These are phyloP conservation scores for Septoria linicola DNA, from an alignment of 2,329 filamentous ascomycete species.

Conservation along the genomic window DNA sequence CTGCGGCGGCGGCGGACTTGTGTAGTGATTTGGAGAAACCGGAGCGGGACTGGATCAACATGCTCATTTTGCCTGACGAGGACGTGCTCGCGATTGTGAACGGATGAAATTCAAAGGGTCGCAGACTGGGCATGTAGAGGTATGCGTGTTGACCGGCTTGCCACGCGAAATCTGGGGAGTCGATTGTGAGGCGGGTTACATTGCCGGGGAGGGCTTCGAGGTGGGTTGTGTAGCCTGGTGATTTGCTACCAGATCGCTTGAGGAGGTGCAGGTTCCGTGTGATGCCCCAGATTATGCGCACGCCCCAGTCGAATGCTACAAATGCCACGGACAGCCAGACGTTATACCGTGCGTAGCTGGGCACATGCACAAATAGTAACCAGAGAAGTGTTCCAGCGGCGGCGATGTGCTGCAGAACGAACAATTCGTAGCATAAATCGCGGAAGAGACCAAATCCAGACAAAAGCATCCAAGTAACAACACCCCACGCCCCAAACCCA, in stretches of 20 bases:
- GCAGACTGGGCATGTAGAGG: constrained; percentile 55
- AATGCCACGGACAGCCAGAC: constrained; percentile 35
- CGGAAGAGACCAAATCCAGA: constrained; percentile 53
- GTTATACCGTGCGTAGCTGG: constrained; percentile 35
- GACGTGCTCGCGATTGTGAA: constrained; percentile 55
- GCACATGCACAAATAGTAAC: constrained; percentile 52
- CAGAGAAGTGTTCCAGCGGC: constrained; percentile 51
- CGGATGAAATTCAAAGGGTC: constrained; percentile 61
- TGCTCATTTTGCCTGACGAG: constrained; percentile 42
- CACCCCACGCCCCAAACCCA: constrained; percentile 54
- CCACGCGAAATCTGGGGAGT: constrained; percentile 58
- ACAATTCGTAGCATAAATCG: constrained; percentile 53
- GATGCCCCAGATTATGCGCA: constrained; percentile 30
- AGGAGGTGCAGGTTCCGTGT: constrained; percentile 32
- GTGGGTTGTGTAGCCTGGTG: constrained; percentile 29
- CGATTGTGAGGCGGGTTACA: constrained; percentile 57
- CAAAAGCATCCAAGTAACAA: constrained; percentile 53
- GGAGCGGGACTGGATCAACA: constrained; percentile 34
- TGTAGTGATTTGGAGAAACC: constrained; percentile 33
- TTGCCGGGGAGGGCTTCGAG: constrained; percentile 51
- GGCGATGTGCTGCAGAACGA: constrained; percentile 55
- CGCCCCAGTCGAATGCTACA: constrained; percentile 34
- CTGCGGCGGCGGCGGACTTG: constrained; percentile 25
- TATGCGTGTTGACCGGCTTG: constrained; percentile 63
- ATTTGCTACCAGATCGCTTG: not conserved